Evolutionary conservation across 331 rosid species (phyloP).

Genomic region (Stylosanthes scabra): DNA sequence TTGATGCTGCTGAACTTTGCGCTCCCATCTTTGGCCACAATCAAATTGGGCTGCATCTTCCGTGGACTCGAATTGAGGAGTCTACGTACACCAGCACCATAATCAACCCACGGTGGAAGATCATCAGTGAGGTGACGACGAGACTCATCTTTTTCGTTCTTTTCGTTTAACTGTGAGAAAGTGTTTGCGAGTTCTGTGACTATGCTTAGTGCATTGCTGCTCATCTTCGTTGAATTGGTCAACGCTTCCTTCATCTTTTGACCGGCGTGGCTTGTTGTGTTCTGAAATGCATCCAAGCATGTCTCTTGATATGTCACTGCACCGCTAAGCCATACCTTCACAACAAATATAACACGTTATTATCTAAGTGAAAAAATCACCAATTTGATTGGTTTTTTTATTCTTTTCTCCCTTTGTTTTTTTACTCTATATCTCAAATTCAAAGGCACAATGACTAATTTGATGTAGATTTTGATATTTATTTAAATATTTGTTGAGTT

Average conservation of each 20-base stretch:
- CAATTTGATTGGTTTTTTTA: too few relatives aligned
- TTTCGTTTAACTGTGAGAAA: constrained; percentile 29
- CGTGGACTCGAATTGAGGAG: constrained; percentile 36
- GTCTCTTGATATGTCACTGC: constrained; percentile 75
- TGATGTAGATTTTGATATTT: too few relatives aligned
- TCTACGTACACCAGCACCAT: constrained; percentile 40
- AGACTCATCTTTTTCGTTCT: background rate
- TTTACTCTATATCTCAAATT: too few relatives aligned
- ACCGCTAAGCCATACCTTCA: constrained; percentile 64
- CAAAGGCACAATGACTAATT: too few relatives aligned
- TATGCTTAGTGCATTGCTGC: constrained; percentile 74
- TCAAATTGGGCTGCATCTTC: constrained; percentile 38
- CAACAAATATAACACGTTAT: too few relatives aligned
- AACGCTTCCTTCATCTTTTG: constrained; percentile 54
- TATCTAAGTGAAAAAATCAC: too few relatives aligned
- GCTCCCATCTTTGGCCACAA: constrained; percentile 79
- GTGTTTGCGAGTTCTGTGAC: constrained; percentile 41
- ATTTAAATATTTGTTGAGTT: too few relatives aligned
- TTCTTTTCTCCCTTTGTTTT: too few relatives aligned
- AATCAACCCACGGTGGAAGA: constrained; percentile 43
- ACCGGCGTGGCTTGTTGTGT: constrained; percentile 51
- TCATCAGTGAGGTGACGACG: constrained; percentile 37
- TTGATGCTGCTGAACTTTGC: constrained; percentile 58
- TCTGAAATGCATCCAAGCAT: constrained; percentile 74
- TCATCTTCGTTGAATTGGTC: constrained; percentile 52